phyloP scores from a whole-genome alignment of 768 basidiomycete species.

The Trametes villosa region DNA sequence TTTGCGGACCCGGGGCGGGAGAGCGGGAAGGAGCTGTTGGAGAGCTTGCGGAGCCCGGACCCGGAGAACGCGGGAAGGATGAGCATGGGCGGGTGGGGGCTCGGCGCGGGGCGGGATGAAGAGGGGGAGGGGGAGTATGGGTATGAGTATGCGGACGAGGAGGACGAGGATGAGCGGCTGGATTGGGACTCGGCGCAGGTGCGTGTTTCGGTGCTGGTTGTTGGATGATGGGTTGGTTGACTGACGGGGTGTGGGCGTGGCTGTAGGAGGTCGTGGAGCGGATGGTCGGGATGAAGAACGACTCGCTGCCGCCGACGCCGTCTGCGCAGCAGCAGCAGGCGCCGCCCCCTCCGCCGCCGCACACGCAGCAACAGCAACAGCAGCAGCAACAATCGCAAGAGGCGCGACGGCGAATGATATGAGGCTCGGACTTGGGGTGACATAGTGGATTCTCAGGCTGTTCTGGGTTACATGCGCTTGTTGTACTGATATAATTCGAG shows the following conservation, averaged over 20 bases:
- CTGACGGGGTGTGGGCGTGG: neutral
- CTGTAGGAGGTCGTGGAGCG: constrained; percentile 37
- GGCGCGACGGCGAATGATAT: no score
- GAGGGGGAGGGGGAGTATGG: constrained; percentile 49
- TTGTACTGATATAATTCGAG: no score
- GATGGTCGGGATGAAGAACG: constrained; percentile 36
- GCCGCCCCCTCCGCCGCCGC: neutral
- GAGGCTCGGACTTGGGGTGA: no score
- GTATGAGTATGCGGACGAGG: constrained; percentile 37
- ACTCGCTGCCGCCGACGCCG: constrained; percentile 1
- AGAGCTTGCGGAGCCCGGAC: constrained; percentile 60
- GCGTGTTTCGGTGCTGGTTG: neutral
- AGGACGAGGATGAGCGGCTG: constrained; percentile 54
- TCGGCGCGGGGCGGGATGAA: constrained; percentile 58
- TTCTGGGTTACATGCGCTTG: no score
- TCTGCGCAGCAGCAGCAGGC: neutral
- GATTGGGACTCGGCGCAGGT: constrained; percentile 79
- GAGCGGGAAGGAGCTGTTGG: constrained; percentile 59
- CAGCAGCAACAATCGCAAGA: neutral
- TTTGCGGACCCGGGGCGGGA: constrained; percentile 47
- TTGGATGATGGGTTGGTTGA: neutral
- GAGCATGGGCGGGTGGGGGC: constrained; percentile 75
- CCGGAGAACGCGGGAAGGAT: constrained; percentile 45
- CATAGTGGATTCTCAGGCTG: no score
- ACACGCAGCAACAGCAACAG: neutral